Evolutionary conservation across 257 asterid species (phyloP), one percentile per base, ranked within the genome.

Genomic region (Jacaranda mimosifolia): DNA sequence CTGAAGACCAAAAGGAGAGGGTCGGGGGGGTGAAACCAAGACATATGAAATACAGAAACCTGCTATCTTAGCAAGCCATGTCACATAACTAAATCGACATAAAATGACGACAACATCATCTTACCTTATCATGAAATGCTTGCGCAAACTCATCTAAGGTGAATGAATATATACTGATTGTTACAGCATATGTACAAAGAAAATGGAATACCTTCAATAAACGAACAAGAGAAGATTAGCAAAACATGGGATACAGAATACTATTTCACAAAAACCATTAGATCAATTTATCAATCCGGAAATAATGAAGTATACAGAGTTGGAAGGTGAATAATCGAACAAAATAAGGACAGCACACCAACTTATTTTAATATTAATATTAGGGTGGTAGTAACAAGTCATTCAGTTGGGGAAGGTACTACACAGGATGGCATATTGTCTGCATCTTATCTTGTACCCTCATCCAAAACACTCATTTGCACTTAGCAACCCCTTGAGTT

Each of bases 111-210:
- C 42, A 39, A 46, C 46, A 42, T 73, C 38, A 75, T 72, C 88
- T 87, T 85, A 91, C 99, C 92, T 93, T 89, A 72, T 90, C 98
- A 78, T 86, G 90, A 84, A 93, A 93, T 66, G 97, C 93, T 72
- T 83, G 89, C 3, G 91, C 95, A 83, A 93, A 91, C 68, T 91
- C 98, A 60, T 93, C 98, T 32, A 93, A 76, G 80, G 97, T 89
- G 86, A 96, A 93, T 21, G 98, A 89, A 67, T 51, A 51, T 57
- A 83, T 42, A 79, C 91, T 80, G 73, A 89, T 79, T 65, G 85
- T 84, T 68, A 79, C 80, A 76, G 98, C 97, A 77, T 88, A 89
- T 17, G 97, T 93, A 78, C 89, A 89, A 72, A 96, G 86, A 79
- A 96, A 96, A 83, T 92, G 92, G 86, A 89, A 93, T 26, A 77